A percentile compares a stretch with the other conserved stretches of the same genome.
Conservation (phyloP, 495 filamentous ascomycete genomes). For the Podospora bellae-mahoneyi region DNA sequence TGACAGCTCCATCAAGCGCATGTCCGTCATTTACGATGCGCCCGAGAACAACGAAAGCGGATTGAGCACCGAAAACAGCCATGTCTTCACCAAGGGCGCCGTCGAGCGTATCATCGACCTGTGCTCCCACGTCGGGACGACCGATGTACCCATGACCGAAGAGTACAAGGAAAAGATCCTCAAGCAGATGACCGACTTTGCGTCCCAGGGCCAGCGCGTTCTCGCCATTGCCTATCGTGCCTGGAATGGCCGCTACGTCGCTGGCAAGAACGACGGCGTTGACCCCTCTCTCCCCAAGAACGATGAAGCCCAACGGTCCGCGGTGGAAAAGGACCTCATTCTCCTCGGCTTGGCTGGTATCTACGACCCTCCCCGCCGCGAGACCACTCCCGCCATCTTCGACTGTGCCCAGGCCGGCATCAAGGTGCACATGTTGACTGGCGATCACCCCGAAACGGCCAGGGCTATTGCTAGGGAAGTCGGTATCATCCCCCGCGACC, state of each 20-base stretch:
- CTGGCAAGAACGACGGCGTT: not conserved
- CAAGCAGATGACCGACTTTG: constrained; percentile 63
- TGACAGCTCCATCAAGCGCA: constrained; percentile 76
- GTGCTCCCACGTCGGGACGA: constrained; percentile 57
- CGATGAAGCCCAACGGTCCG: constrained; percentile 37
- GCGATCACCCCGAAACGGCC: constrained; percentile 73
- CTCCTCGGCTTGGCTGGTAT: constrained; percentile 71
- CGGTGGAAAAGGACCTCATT: constrained; percentile 55
- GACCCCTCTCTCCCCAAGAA: constrained; percentile 8
- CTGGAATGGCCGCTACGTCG: constrained; percentile 27
- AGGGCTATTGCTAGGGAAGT: constrained; percentile 72
- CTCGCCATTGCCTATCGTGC: constrained; percentile 65
- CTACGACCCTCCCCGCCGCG: constrained; percentile 69
- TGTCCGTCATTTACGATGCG: constrained; percentile 69
- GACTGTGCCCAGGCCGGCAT: constrained; percentile 69
- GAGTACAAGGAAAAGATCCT: constrained; percentile 42
- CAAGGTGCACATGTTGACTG: constrained; percentile 77
- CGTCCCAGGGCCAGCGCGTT: constrained; percentile 74
- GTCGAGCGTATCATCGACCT: constrained; percentile 75
- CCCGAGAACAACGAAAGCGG: constrained; percentile 29
- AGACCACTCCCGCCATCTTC: constrained; percentile 61
- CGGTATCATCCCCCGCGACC: constrained; percentile 64
- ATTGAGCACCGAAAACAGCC: constrained; percentile 34
- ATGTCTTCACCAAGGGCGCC: constrained; percentile 76
- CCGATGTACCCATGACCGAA: not conserved